These are phyloP conservation scores for Penicillium sp. DNA, from an alignment of 2,329 filamentous ascomycete species.

Conservation along the genomic window DNA sequence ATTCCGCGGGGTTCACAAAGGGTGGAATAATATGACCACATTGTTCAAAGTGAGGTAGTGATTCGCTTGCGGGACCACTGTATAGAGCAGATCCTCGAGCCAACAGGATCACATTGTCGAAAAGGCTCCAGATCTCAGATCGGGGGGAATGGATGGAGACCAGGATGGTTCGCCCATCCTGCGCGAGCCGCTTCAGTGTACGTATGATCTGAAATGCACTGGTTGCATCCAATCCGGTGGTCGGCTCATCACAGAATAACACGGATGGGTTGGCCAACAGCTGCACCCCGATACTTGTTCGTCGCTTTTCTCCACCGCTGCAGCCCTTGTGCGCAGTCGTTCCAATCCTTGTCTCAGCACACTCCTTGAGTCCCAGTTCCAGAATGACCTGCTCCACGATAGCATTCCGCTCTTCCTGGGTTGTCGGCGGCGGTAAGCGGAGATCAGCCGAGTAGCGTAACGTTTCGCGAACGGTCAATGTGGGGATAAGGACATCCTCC, in stretches of 20 bases:
- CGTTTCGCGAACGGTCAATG: conserved; percentile 74
- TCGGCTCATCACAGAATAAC: conserved; percentile 76
- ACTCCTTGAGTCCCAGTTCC: conserved; percentile 74
- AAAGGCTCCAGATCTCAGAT: conserved; percentile 76
- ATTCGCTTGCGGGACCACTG: conserved; percentile 60
- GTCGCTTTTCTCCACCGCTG: conserved; percentile 75
- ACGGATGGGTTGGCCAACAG: conserved; percentile 76
- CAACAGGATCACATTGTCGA: conserved; percentile 70
- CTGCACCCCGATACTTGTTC: conserved; percentile 76
- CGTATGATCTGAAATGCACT: conserved; percentile 73
- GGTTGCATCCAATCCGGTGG: conserved; percentile 71
- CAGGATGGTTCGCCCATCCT: conserved; percentile 69
- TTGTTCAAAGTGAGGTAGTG: conserved; percentile 63
- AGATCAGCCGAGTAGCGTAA: conserved; percentile 71
- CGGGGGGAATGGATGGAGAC: conserved; percentile 76
- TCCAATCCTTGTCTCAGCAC: conserved; percentile 72
- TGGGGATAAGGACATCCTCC: conserved; percentile 71
- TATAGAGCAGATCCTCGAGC: conserved; percentile 69
- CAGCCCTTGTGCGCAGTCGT: conserved; percentile 71
- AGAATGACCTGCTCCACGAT: conserved; percentile 76
- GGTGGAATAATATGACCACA: conserved; percentile 63
- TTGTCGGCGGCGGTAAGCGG: conserved; percentile 64
- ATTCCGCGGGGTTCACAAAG: conserved; percentile 78
- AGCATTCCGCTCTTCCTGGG: conserved; percentile 56
- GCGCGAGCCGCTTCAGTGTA: conserved; percentile 67